Evolutionary conservation across 1,284 basidiomycete genomes (phyloP), one percentile per base, ranked within the genome.

Genomic region (Trametes pubescens): DNA sequence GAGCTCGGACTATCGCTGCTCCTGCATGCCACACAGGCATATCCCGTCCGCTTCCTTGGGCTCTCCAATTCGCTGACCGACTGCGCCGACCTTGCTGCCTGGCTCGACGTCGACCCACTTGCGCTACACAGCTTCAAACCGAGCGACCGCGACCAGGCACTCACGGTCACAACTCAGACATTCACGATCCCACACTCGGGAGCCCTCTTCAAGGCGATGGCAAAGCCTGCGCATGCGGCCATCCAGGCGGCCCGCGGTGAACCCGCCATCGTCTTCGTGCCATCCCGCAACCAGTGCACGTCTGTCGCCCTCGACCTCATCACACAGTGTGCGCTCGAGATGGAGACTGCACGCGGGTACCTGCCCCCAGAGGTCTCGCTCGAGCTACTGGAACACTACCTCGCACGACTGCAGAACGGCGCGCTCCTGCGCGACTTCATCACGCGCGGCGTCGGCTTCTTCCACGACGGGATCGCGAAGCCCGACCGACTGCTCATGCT

Each of bases 171-270:
- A 16, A 85, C 90, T 24, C 90, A 93, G 65, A 85, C 93, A 0
- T 98, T 98, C 79, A 91, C 91, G 32, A 91, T 96, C 59, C 87
- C 95, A 0, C 91, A 97, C 72, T 97, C 95, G 4, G 85, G 91
- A 0, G 90, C 93, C 0, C 82, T 99, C 32, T 91, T 97, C 78
- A 97, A 96, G 72, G 86, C 90, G 1, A 98, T 99, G 92, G 86
- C 92, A 53, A 98, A 96, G 76, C 96, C 98, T 5, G 89, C 91
- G 0, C 95, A 97, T 75, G 79, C 87, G 14, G 88, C 84, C 35
- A 86, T 93, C 65, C 78, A 76, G 49, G 75, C 79, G 14, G 78
- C 77, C 11, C 71, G 75, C 2, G 80, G 81, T 0, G 84, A 85
- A 54, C 80, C 84, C 1, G 86, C 90, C 0, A 85, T 99, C 67